Evolutionary conservation across 768 basidiomycete genomes (phyloP).

Genomic region (Lactarius sanguifluus): DNA sequence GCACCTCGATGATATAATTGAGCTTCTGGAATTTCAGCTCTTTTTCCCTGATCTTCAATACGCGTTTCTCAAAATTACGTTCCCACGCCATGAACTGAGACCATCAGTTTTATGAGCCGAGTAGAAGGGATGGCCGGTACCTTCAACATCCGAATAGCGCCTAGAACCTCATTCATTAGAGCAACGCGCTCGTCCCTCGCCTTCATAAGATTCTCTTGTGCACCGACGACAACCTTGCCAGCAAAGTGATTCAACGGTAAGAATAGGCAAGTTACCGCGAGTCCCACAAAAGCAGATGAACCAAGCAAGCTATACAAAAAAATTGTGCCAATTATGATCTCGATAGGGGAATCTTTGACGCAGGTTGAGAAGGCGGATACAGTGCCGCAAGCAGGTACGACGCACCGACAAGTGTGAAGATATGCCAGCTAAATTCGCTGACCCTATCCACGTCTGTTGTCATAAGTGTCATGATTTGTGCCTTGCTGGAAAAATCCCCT

Average conservation of each 20-base stretch:
- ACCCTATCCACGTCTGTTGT: conserved; percentile 92
- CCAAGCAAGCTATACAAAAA: conserved; percentile 81
- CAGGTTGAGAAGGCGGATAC: neutral
- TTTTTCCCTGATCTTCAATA: conserved; percentile 70
- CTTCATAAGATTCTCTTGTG: conserved; percentile 89
- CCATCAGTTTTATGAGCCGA: neutral
- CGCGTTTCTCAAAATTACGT: conserved; percentile 77
- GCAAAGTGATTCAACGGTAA: conserved; percentile 82
- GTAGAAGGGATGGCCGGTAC: conserved; percentile 29
- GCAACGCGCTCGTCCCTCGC: conserved; percentile 86
- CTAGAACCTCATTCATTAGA: conserved; percentile 92
- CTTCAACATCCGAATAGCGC: conserved; percentile 90
- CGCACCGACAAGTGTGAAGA: conserved; percentile 72
- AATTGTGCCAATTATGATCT: conserved; percentile 68
- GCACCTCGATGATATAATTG: conserved; percentile 84
- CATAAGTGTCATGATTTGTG: conserved; percentile 94
- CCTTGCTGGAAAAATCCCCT: conserved; percentile 54
- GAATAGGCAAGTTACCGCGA: conserved; percentile 65
- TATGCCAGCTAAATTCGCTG: conserved; percentile 78
- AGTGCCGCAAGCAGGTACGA: neutral
- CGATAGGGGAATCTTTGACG: conserved; percentile 74
- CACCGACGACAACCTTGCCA: conserved; percentile 71
- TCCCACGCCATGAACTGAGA: conserved; percentile 92
- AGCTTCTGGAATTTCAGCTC: conserved; percentile 83
- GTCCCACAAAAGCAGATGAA: conserved; percentile 73